Conservation (phyloP, 2,329 filamentous ascomycete species). For the Samsoniella hepiali region DNA sequence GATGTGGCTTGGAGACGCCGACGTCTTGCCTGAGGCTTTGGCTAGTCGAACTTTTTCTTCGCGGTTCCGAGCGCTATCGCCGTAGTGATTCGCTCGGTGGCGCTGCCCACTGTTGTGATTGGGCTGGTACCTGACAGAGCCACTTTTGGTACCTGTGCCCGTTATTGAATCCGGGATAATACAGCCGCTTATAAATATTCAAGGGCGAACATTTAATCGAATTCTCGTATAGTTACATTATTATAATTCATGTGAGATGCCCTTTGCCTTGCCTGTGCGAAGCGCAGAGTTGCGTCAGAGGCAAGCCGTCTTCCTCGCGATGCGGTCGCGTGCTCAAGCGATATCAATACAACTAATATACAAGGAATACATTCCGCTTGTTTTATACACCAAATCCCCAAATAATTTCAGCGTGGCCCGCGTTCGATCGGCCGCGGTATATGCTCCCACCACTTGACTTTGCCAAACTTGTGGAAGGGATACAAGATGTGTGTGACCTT, state of each 20-base stretch:
- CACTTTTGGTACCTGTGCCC: slow-evolving; percentile 13
- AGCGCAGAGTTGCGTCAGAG: not conserved
- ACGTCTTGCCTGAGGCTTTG: not conserved
- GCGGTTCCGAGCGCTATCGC: slow-evolving; percentile 19
- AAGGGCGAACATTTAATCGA: not conserved
- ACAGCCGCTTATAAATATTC: not conserved
- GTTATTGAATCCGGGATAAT: not conserved
- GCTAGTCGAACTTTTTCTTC: slow-evolving; percentile 19
- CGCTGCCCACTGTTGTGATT: slow-evolving; percentile 15
- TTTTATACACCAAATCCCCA: not conserved
- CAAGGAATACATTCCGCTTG: not conserved
- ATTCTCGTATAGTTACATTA: too few relatives aligned
- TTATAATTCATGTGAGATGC: not conserved
- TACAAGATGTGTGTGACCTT: slow-evolving; percentile 69
- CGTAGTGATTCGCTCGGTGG: slow-evolving; percentile 12
- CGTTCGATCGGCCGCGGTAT: slow-evolving; percentile 19
- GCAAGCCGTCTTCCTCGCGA: not conserved
- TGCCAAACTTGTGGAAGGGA: slow-evolving; percentile 59
- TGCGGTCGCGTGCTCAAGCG: not conserved
- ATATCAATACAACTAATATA: slow-evolving; percentile 8
- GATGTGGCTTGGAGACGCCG: slow-evolving; percentile 9
- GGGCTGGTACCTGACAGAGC: slow-evolving; percentile 17
- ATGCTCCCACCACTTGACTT: slow-evolving; percentile 57
- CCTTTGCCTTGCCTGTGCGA: not conserved
- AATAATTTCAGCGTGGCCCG: not conserved